phyloP scores from a whole-genome alignment of 768 basidiomycete genomes.

The Pisolithus albus region DNA sequence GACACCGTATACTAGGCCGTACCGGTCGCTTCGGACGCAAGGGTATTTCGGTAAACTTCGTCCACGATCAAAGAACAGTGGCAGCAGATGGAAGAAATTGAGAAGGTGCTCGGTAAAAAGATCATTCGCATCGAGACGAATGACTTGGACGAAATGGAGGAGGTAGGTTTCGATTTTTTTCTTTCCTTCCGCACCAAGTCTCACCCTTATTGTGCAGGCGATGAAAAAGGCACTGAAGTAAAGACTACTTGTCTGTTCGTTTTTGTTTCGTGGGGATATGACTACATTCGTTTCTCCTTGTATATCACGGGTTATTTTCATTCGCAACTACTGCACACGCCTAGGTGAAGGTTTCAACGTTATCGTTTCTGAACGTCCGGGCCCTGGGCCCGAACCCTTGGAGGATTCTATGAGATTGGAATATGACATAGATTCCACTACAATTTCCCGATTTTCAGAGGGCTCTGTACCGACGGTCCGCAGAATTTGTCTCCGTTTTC shows the following conservation, averaged over 20 bases:
- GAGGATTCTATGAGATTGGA: too few relatives aligned
- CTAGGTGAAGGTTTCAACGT: not conserved
- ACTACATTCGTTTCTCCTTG: not conserved
- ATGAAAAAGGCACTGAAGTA: constrained; percentile 79
- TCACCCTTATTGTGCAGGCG: constrained; percentile 37
- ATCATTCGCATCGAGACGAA: constrained; percentile 85
- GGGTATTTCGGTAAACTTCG: constrained; percentile 96
- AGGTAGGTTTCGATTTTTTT: constrained; percentile 42
- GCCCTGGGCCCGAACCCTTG: too few relatives aligned
- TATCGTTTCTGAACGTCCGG: too few relatives aligned
- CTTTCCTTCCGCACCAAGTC: not conserved
- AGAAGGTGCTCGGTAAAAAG: constrained; percentile 65
- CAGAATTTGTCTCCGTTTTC: too few relatives aligned
- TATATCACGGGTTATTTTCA: not conserved
- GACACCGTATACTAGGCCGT: constrained; percentile 55
- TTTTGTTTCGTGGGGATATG: not conserved
- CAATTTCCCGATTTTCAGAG: too few relatives aligned
- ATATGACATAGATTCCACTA: too few relatives aligned
- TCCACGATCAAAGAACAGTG: constrained; percentile 85
- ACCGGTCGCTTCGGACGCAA: constrained; percentile 97
- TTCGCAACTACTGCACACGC: not conserved
- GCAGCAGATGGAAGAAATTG: constrained; percentile 85
- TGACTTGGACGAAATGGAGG: constrained; percentile 91
- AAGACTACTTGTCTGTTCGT: not conserved
- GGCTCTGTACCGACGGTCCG: too few relatives aligned